A percentile compares a stretch with the other conserved stretches of the same genome.
phyloP scores from a whole-genome alignment of 257 asterid species.

The Petunia axillaris region DNA sequence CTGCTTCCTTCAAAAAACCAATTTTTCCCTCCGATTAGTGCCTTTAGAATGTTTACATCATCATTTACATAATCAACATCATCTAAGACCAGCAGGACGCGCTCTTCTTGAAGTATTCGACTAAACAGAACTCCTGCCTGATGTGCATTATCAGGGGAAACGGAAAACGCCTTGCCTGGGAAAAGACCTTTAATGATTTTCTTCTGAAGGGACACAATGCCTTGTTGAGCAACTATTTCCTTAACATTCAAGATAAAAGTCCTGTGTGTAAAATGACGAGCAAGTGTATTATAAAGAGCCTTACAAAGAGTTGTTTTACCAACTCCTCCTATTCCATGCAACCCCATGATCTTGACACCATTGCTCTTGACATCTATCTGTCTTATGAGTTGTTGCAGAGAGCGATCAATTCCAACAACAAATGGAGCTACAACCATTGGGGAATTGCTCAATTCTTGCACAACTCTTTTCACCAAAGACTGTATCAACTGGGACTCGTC shows the following conservation, averaged over 20 bases:
- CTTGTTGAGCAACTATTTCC: conserved; percentile 31
- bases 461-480: conserved; percentile 30
- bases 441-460: conserved; percentile 36
- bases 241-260: conserved; percentile 36
- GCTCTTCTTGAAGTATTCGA: conserved; percentile 25
- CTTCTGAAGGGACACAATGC: conserved; percentile 32
- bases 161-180: conserved; percentile 4
- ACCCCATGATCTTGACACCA: conserved; percentile 32
- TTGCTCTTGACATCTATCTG: conserved; percentile 28
- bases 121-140: conserved; percentile 14
- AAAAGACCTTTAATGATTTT: conserved; percentile 29
- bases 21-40: conserved; percentile 28
- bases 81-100: conserved; percentile 39
- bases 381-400: conserved; percentile 15
- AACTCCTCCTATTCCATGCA: conserved; percentile 41
- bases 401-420: conserved; percentile 37
- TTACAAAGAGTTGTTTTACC: conserved; percentile 42
- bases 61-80: conserved; percentile 39
- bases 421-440: conserved; percentile 40
- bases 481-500: conserved; percentile 31
- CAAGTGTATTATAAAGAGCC: conserved; percentile 43
- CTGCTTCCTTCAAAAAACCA: conserved; percentile 40
- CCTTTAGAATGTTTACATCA: conserved; percentile 29
- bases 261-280: conserved; percentile 32
- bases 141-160: conserved; percentile 13